Evolutionary conservation across 768 basidiomycete species (phyloP).

Genomic region (Leucocoprinus leucothites): DNA sequence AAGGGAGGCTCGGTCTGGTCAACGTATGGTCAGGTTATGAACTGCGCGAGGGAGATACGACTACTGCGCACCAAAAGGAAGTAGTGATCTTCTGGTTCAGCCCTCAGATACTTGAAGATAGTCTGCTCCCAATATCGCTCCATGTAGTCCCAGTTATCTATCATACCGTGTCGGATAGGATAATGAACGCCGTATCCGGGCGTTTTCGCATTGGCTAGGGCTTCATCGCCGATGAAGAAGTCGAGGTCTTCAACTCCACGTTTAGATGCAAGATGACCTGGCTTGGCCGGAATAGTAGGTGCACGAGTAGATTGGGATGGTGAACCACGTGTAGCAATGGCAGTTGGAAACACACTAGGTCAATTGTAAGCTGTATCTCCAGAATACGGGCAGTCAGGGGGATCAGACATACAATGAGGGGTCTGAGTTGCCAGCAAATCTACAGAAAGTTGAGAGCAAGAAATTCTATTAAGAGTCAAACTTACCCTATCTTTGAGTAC

Average conservation of each 20-base stretch:
- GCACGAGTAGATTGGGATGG: conserved; percentile 62
- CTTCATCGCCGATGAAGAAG: conserved; percentile 99
- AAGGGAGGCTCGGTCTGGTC: conserved; percentile 96
- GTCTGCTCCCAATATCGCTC: conserved; percentile 99
- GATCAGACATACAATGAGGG: conserved; percentile 81
- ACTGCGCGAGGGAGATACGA: neutral
- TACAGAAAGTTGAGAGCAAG: conserved; percentile 26
- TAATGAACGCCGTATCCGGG: conserved; percentile 93
- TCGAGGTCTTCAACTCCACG: conserved; percentile 98
- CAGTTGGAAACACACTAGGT: conserved; percentile 91
- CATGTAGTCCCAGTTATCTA: conserved; percentile 99
- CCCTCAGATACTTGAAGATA: conserved; percentile 98
- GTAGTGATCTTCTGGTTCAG: conserved; percentile 98
- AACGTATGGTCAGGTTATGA: neutral
- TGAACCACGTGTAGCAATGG: conserved; percentile 87
- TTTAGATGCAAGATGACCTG: conserved; percentile 91
- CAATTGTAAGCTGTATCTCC: conserved; percentile 6
- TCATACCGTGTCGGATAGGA: conserved; percentile 96
- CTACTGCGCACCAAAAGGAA: conserved; percentile 80
- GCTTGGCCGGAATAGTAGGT: conserved; percentile 79
- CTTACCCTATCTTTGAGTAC: conserved; percentile 94
- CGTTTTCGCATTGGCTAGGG: conserved; percentile 92
- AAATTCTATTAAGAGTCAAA: conserved; percentile 6
- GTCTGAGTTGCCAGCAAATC: conserved; percentile 98
- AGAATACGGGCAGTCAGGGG: conserved; percentile 5